A percentile compares a stretch with the other conserved stretches of the same genome.
These are phyloP conservation scores for Cladosporium austrohemisphaericum DNA, from an alignment of 2,329 filamentous ascomycete species.

Conservation along the genomic window DNA sequence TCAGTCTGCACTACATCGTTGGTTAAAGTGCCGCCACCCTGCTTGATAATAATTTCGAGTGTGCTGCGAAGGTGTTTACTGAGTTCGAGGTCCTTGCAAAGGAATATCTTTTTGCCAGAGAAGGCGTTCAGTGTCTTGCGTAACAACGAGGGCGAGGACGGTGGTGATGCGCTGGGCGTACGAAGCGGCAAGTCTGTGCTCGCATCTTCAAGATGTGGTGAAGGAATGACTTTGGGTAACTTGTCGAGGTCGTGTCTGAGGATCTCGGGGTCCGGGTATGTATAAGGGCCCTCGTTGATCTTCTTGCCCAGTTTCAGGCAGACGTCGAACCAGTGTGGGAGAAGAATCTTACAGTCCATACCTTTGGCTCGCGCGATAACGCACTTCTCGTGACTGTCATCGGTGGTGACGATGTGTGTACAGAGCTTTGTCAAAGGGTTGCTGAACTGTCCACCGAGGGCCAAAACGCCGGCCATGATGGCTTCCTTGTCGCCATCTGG, in stretches of 20 bases:
- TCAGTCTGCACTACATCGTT: conserved; percentile 65
- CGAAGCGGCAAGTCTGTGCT: conserved; percentile 46
- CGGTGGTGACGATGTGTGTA: conserved; percentile 85
- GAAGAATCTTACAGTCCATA: conserved; percentile 73
- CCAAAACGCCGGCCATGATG: conserved; percentile 83
- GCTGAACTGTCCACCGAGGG: conserved; percentile 80
- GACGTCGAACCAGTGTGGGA: conserved; percentile 98
- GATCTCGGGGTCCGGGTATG: conserved; percentile 80
- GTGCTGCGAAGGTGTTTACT: conserved; percentile 62
- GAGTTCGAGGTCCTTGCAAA: conserved; percentile 71
- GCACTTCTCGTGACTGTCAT: conserved; percentile 70
- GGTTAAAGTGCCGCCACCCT: conserved; percentile 68
- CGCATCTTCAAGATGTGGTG: conserved; percentile 61
- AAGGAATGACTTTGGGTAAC: conserved; percentile 24
- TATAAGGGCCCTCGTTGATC: conserved; percentile 84
- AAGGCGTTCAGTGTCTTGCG: conserved; percentile 67
- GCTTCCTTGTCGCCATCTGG: conserved; percentile 85
- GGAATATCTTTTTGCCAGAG: conserved; percentile 68
- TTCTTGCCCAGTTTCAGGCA: conserved; percentile 89
- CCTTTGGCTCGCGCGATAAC: conserved; percentile 59
- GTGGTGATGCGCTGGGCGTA: conserved; percentile 42
- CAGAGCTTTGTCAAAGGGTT: conserved; percentile 67
- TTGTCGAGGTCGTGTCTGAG: conserved; percentile 40
- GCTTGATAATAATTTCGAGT: conserved; percentile 65
- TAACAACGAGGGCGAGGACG: conserved; percentile 39